A percentile compares a stretch with the other conserved stretches of the same genome.
Evolutionary conservation across 2,329 filamentous ascomycete genomes (phyloP).

Genomic region (Botryotinia calthae): DNA sequence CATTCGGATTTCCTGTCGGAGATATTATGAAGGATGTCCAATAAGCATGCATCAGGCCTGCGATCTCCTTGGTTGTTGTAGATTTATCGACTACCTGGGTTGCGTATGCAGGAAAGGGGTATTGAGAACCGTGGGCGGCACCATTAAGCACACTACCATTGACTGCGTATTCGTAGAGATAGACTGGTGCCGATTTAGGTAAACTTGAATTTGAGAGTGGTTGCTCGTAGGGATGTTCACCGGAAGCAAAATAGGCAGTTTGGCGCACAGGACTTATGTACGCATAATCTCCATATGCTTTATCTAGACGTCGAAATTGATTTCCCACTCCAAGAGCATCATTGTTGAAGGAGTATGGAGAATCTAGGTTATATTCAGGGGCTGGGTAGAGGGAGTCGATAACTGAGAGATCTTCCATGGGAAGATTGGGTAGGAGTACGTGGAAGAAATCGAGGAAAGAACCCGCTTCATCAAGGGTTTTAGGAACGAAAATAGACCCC

Average conservation of each 20-base stretch:
- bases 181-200: slow-evolving; percentile 40
- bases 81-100: slow-evolving; percentile 18
- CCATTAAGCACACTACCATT: slow-evolving; percentile 36
- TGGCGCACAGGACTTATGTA: slow-evolving; percentile 64
- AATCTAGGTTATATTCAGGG: slow-evolving; percentile 44
- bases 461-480: slow-evolving; percentile 41
- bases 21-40: slow-evolving; percentile 37
- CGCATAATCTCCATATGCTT: slow-evolving; percentile 62
- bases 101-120: slow-evolving; percentile 46
- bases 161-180: slow-evolving; percentile 60
- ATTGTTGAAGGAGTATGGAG: slow-evolving; percentile 21
- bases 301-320: slow-evolving; percentile 57
- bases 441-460: slow-evolving; percentile 62
- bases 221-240: slow-evolving; percentile 12
- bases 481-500: slow-evolving; percentile 62
- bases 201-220: not conserved
- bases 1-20: slow-evolving; percentile 36
- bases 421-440: slow-evolving; percentile 57
- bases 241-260: slow-evolving; percentile 48
- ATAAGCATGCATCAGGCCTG: slow-evolving; percentile 37
- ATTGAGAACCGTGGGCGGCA: slow-evolving; percentile 47
- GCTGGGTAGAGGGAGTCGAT: slow-evolving; percentile 64
- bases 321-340: slow-evolving; percentile 42
- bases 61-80: slow-evolving; percentile 26
- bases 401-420: slow-evolving; percentile 49